Conservation (phyloP, 2,329 filamentous ascomycete species). For the Phialophora chinensis region DNA sequence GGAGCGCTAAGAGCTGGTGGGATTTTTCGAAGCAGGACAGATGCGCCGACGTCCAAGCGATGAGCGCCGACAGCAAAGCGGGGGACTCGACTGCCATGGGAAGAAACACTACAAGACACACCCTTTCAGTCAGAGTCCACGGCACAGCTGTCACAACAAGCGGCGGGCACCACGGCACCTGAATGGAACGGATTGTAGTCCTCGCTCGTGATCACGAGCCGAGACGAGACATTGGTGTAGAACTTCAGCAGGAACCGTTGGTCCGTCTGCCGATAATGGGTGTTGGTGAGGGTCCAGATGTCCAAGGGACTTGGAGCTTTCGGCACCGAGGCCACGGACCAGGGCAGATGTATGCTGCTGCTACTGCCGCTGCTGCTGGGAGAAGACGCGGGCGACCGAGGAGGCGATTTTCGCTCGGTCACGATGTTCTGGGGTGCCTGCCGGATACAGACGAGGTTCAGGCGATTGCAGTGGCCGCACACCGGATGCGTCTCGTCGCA, state of each 20-base stretch:
- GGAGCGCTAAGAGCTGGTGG: constrained; percentile 1
- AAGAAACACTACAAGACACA: neutral
- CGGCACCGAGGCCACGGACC: neutral
- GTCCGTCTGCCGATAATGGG: neutral
- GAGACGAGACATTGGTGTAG: neutral
- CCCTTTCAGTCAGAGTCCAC: neutral
- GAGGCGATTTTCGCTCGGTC: neutral
- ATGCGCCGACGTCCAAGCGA: constrained; percentile 4
- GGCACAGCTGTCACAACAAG: neutral
- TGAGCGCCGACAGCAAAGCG: neutral
- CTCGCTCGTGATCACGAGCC: neutral
- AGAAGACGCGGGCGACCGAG: neutral
- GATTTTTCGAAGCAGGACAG: constrained; percentile 1
- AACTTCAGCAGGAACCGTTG: constrained; percentile 4
- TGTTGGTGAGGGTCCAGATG: neutral
- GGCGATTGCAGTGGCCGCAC: constrained; percentile 1
- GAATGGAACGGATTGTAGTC: neutral
- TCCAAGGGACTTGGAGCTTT: neutral
- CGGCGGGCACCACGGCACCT: neutral
- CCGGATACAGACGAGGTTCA: constrained; percentile 1
- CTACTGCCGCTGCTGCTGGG: neutral
- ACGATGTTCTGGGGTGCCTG: constrained; percentile 1
- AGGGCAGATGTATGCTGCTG: neutral
- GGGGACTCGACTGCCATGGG: constrained; percentile 6
- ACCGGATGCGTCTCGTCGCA: constrained; percentile 7